Percentiles rank a stretch among this genome's conserved stretches.
phyloP scores from a whole-genome alignment of 2,329 filamentous ascomycete genomes.

The Nothophaeocryptopus gaeumannii region DNA sequence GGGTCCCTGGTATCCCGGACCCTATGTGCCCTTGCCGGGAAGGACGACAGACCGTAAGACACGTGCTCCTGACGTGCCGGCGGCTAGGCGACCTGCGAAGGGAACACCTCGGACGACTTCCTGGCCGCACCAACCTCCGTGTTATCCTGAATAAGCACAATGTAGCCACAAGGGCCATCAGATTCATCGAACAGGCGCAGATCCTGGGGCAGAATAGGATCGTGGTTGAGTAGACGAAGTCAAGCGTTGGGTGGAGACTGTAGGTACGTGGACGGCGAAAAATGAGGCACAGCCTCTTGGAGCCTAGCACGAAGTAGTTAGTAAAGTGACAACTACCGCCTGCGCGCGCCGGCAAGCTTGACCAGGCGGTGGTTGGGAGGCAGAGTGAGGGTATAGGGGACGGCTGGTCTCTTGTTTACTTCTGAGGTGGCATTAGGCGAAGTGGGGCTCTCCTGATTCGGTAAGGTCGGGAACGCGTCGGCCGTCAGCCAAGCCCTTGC shows the following conservation, averaged over 20 bases:
- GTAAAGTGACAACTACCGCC: conserved; percentile 6
- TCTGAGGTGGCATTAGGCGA: conserved; percentile 5
- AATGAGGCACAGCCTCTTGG: conserved; percentile 11
- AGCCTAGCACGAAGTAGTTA: conserved; percentile 11
- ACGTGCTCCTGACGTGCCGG: conserved; percentile 17
- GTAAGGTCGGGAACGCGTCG: conserved; percentile 5
- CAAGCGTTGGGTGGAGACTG: conserved; percentile 13
- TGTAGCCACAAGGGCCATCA: conserved; percentile 17
- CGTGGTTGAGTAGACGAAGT: conserved; percentile 15
- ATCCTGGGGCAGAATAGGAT: conserved; percentile 19
- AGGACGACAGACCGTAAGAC: conserved; percentile 15
- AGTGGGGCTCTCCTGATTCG: conserved; percentile 8
- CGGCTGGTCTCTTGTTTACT: conserved; percentile 12
- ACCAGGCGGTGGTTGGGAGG: conserved; percentile 6
- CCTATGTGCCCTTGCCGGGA: conserved; percentile 11
- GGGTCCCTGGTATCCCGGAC: conserved; percentile 6
- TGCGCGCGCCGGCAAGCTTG: not conserved
- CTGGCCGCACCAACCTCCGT: conserved; percentile 9
- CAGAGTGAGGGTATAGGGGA: conserved; percentile 8
- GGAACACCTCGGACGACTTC: conserved; percentile 4
- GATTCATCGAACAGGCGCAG: conserved; percentile 16
- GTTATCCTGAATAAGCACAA: conserved; percentile 17
- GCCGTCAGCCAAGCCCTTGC: conserved; percentile 8
- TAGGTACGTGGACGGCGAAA: conserved; percentile 16
- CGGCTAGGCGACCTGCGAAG: conserved; percentile 13